Base-by-base conservation (phyloP, 306 rosid species). In the Corylus avellana region DNA sequence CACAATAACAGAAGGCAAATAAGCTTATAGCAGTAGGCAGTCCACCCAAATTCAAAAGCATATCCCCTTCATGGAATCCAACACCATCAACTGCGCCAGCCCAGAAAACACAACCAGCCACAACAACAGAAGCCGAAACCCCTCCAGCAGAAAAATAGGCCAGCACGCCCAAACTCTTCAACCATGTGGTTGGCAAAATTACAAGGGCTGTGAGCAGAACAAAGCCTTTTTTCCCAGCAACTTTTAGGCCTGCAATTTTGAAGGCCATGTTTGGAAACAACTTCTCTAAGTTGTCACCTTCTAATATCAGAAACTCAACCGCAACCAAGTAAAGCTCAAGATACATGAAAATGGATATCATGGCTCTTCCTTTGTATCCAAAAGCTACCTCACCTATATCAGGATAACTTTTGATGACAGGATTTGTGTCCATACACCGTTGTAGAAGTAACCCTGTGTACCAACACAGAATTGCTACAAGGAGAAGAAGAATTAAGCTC, bases 71-170 rank as follows among this genome's bases (percentile, higher is more conserved):
- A 39, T 81, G 77, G 74, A 89, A 89, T 12, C 94, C 96, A 12
- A 89, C 85, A 18, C 88, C 89, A 72, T 88, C 97, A 67, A 79
- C 17, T 17, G 75, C 90, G 22, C 91, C 96, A 48, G 59, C 82
- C 89, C 97, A 91, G 12, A 75, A 61, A 35, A 91, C 88, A 77
- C 90, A 79, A 20, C 22, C 72, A 27, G 88, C 71, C 72, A 93
- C 44, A 62, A 86, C 9, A 37, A 63, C 2, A 13, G 96, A 88
- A 48, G 96, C 88, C 51, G 88, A 20, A 27, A 93, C 87, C 18
- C 96, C 94, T 37, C 92, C 89, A 46, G 83, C 80, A 27, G 96
- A 93, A 51, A 93, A 72, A 46, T 88, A 91, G 1, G 96, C 94
- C 37, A 91, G 2, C 39, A 67, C 32, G 11, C 88, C 89, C 83